Percentiles rank a stretch among this genome's conserved stretches.
Conservation (phyloP, 2,329 filamentous ascomycete species). For the Kalmusia sp. region DNA sequence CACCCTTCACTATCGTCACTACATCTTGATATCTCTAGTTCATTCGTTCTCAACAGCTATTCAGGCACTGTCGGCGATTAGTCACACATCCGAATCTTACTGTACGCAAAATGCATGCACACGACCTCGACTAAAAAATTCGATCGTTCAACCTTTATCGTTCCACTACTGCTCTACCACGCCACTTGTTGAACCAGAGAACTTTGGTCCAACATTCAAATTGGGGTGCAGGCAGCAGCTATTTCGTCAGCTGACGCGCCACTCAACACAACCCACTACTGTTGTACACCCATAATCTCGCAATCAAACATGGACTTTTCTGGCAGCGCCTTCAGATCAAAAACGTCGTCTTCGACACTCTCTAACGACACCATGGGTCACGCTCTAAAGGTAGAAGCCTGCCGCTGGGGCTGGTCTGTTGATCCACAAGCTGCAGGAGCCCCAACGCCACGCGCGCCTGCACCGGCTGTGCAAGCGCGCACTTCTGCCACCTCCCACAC, state of each 20-base stretch:
- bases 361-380: constrained; percentile 43
- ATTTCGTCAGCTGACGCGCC: constrained; percentile 34
- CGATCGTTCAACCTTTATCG: background rate
- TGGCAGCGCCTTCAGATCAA: constrained; percentile 30
- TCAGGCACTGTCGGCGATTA: background rate
- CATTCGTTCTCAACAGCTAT: background rate
- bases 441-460: constrained; percentile 10
- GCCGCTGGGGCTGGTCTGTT: constrained; percentile 43
- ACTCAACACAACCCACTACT: constrained; percentile 10
- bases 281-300: background rate
- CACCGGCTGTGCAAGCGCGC: constrained; percentile 14
- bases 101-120: background rate
- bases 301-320: constrained; percentile 39
- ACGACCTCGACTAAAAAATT: background rate
- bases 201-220: background rate
- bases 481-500: constrained; percentile 21
- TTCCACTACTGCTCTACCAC: background rate
- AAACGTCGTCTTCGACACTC: constrained; percentile 21
- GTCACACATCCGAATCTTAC: background rate
- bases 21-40: background rate
- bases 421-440: constrained; percentile 24
- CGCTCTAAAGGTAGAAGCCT: constrained; percentile 40
- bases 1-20: background rate
- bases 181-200: background rate
- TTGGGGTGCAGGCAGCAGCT: constrained; percentile 30